Conservation (phyloP, 805 yeast species). For the Metschnikowia peoriensis region DNA sequence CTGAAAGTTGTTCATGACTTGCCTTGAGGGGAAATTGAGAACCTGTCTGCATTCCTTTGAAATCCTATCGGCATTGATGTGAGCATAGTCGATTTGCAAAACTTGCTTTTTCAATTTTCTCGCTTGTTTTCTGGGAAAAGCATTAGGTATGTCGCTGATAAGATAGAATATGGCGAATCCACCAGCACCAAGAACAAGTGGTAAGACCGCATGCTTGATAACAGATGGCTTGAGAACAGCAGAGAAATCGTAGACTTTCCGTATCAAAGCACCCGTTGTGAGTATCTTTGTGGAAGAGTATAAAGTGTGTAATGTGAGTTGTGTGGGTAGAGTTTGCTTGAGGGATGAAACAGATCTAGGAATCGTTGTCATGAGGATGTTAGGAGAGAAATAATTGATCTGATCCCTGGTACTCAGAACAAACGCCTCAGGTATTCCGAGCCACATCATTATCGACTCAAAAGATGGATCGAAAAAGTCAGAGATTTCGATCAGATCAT, state of each 20-base stretch:
- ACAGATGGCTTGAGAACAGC: slow-evolving; percentile 37
- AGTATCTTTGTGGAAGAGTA: slow-evolving; percentile 40
- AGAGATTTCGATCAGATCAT: slow-evolving; percentile 56
- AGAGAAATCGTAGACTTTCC: slow-evolving; percentile 34
- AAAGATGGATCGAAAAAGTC: slow-evolving; percentile 81
- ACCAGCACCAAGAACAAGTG: slow-evolving; percentile 49
- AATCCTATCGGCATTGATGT: slow-evolving; percentile 71
- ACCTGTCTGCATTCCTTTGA: slow-evolving; percentile 82
- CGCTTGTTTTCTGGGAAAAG: slow-evolving; percentile 81
- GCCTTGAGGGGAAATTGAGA: slow-evolving; percentile 76
- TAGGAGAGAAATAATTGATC: slow-evolving; percentile 34
- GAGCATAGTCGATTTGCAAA: slow-evolving; percentile 70
- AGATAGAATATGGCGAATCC: slow-evolving; percentile 60
- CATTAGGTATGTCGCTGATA: slow-evolving; percentile 80
- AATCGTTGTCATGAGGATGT: slow-evolving; percentile 26
- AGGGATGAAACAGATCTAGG: slow-evolving; percentile 31
- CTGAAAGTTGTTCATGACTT: slow-evolving; percentile 71
- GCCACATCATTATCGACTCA: slow-evolving; percentile 53
- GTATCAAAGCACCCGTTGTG: slow-evolving; percentile 43
- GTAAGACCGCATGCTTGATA: slow-evolving; percentile 50
- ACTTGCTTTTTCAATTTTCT: slow-evolving; percentile 64
- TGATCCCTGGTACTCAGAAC: slow-evolving; percentile 28
- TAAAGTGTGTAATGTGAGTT: slow-evolving; percentile 39
- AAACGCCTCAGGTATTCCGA: slow-evolving; percentile 37
- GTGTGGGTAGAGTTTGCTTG: slow-evolving; percentile 33